These are phyloP conservation scores for Clitopilus hobsonii DNA, from an alignment of 768 basidiomycete genomes.

Conservation along the genomic window DNA sequence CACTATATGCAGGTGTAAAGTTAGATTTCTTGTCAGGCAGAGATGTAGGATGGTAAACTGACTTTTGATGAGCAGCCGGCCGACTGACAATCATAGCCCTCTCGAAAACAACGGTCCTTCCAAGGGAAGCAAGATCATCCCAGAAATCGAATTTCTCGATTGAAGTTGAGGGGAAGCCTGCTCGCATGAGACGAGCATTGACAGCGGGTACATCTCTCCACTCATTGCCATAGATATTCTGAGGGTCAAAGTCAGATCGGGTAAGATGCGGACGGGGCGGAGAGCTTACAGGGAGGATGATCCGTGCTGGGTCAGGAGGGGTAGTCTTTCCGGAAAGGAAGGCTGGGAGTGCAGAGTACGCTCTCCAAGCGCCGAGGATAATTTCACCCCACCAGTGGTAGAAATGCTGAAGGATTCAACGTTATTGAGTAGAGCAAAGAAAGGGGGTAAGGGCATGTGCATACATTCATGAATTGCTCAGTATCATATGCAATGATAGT, in stretches of 20 bases:
- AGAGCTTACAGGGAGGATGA: conserved; percentile 16
- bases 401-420: conserved; percentile 9
- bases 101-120: conserved; percentile 58
- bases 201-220: conserved; percentile 18
- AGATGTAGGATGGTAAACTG: conserved; percentile 5
- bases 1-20: conserved; percentile 13
- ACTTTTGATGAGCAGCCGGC: conserved; percentile 52
- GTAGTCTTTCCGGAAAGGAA: background rate
- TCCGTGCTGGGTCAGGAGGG: conserved; percentile 12
- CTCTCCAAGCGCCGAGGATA: conserved; percentile 18
- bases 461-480: conserved; percentile 18
- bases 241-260: background rate
- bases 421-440: background rate
- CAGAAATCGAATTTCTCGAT: conserved; percentile 61
- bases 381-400: conserved; percentile 25
- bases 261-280: background rate
- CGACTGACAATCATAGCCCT: conserved; percentile 62
- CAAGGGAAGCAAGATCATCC: conserved; percentile 47
- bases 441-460: background rate
- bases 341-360: conserved; percentile 11
- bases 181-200: conserved; percentile 52
- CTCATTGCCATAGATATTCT: conserved; percentile 16
- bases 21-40: background rate
- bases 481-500: conserved; percentile 17
- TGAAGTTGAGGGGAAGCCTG: conserved; percentile 54